These are phyloP conservation scores for Pseudogymnoascus sp. DNA, from an alignment of 2,329 filamentous ascomycete species.

Conservation along the genomic window DNA sequence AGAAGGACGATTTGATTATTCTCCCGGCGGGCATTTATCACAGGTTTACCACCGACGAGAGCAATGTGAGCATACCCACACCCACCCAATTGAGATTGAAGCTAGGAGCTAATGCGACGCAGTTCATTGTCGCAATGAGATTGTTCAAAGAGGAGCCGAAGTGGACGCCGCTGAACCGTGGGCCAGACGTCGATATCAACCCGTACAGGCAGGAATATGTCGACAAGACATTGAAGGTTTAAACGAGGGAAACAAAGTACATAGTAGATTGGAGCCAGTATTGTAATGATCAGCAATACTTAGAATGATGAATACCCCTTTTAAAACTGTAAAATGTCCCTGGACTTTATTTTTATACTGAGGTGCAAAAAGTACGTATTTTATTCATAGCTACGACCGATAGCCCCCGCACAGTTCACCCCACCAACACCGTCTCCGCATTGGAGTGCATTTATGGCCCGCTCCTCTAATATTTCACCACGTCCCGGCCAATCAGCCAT, in stretches of 20 bases:
- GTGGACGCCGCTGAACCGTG: conserved; percentile 89
- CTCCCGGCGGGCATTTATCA: conserved; percentile 94
- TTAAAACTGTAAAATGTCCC: neutral
- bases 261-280: neutral
- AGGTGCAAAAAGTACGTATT: neutral
- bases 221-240: conserved; percentile 11
- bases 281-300: neutral
- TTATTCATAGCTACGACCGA: neutral
- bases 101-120: conserved; percentile 12
- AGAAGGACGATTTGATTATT: conserved; percentile 85
- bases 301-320: neutral
- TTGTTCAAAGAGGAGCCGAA: conserved; percentile 98
- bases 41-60: conserved; percentile 87
- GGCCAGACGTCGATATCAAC: conserved; percentile 69
- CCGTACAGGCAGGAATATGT: conserved; percentile 72
- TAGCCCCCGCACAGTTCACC: neutral
- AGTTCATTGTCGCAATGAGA: conserved; percentile 95
- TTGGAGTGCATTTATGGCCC: neutral
- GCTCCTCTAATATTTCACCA: neutral
- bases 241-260: neutral
- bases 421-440: neutral
- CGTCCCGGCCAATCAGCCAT: neutral
- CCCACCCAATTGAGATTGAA: neutral
- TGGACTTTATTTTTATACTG: neutral
- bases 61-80: conserved; percentile 59